These are phyloP conservation scores for Penicillium angulare DNA, from an alignment of 495 filamentous ascomycete genomes.

Conservation along the genomic window DNA sequence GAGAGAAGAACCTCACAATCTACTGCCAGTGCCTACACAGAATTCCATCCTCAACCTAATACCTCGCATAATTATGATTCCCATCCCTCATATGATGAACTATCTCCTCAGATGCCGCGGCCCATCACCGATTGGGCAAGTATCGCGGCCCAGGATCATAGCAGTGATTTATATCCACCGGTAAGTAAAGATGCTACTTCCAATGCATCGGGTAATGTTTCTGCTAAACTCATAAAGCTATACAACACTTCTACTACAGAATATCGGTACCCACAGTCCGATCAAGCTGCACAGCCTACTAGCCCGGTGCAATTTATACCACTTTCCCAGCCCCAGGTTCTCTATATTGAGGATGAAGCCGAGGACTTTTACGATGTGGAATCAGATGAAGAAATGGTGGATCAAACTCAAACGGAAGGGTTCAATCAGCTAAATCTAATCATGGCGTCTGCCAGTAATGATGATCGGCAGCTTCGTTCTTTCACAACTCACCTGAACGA, in stretches of 20 bases:
- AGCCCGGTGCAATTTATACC: slow-evolving; percentile 5
- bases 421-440: slow-evolving; percentile 45
- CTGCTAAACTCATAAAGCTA: not conserved
- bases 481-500: slow-evolving; percentile 67
- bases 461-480: slow-evolving; percentile 52
- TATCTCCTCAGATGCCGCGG: slow-evolving; percentile 4
- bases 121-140: slow-evolving; percentile 12
- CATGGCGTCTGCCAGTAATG: slow-evolving; percentile 48
- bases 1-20: not conserved
- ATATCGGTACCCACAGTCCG: slow-evolving; percentile 14
- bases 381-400: slow-evolving; percentile 65
- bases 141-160: not conserved
- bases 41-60: not conserved
- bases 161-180: slow-evolving; percentile 3
- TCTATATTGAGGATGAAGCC: slow-evolving; percentile 48
- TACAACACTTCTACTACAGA: not conserved
- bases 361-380: slow-evolving; percentile 63
- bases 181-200: not conserved
- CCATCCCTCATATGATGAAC: not conserved
- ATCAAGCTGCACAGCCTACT: slow-evolving; percentile 1
- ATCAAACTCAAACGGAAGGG: slow-evolving; percentile 55
- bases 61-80: not conserved
- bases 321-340: slow-evolving; percentile 17
- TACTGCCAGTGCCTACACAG: not conserved
- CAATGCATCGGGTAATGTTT: not conserved